Evolutionary conservation across 257 asterid genomes (phyloP).

Genomic region (Anisodus tanguticus): DNA sequence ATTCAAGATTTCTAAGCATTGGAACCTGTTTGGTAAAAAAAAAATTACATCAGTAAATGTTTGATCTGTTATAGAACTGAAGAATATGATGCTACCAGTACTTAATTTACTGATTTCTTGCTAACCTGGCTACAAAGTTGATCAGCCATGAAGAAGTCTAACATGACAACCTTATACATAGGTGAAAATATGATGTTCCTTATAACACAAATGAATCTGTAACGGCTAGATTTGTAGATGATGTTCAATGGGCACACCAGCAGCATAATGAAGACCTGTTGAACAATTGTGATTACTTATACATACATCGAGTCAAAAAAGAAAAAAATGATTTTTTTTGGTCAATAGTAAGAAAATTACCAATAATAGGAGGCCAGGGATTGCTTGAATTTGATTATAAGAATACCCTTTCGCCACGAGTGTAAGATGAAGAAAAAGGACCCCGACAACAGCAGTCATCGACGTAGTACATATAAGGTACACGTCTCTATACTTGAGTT

Average conservation of each 20-base stretch:
- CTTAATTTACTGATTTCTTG: background rate
- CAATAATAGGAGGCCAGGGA: conserved; percentile 80
- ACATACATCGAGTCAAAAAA: background rate
- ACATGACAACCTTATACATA: conserved; percentile 86
- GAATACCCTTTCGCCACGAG: conserved; percentile 76
- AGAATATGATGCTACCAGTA: background rate
- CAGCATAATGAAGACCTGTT: conserved; percentile 53
- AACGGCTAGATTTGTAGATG: conserved; percentile 83
- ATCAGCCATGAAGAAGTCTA: conserved; percentile 97
- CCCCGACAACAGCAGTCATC: conserved; percentile 74
- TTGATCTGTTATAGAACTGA: background rate
- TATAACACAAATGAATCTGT: conserved; percentile 62
- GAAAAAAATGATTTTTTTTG: background rate
- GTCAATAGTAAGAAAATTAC: conserved; percentile 42
- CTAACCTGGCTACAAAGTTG: conserved; percentile 94
- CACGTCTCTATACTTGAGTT: conserved; percentile 70
- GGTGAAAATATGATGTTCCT: conserved; percentile 85
- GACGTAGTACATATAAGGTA: conserved; percentile 80
- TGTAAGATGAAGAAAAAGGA: conserved; percentile 67
- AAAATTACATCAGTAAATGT: background rate
- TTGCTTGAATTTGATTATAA: conserved; percentile 63
- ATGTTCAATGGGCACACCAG: conserved; percentile 78
- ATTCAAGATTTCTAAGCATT: conserved; percentile 75
- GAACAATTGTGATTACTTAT: background rate
- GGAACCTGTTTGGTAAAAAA: conserved; percentile 59